phyloP scores from a whole-genome alignment of 2,329 filamentous ascomycete species.

The Fusarium pseudograminearum region DNA sequence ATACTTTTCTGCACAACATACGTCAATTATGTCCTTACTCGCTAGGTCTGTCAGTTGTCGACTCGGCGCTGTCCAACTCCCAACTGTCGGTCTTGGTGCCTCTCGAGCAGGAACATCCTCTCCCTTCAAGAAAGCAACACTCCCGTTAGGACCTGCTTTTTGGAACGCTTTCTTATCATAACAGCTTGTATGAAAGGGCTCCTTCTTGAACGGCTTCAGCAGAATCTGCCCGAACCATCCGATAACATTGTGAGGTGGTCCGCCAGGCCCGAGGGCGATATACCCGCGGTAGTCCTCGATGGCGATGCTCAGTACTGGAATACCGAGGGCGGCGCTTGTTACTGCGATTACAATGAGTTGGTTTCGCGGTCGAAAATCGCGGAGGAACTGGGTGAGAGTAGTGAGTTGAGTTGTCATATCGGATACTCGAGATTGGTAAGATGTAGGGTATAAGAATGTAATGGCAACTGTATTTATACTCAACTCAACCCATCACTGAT shows the following conservation, averaged over 20 bases:
- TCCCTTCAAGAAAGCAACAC: conserved; percentile 24
- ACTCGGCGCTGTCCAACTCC: conserved; percentile 33
- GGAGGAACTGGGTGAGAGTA: conserved; percentile 3
- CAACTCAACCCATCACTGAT: too few species aligned
- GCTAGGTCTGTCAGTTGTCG: conserved; percentile 28
- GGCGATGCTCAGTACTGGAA: conserved; percentile 27
- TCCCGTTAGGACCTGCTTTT: conserved; percentile 21
- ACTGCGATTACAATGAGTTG: conserved; percentile 15
- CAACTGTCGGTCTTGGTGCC: conserved; percentile 22
- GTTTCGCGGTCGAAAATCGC: background rate
- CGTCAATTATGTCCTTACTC: conserved; percentile 5
- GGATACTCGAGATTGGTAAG: background rate
- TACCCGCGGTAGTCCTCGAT: conserved; percentile 27
- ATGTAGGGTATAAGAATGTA: background rate
- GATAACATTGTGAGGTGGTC: conserved; percentile 22
- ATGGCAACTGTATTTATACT: background rate
- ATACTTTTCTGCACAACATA: background rate
- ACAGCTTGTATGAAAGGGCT: conserved; percentile 21
- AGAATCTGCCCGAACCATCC: conserved; percentile 33
- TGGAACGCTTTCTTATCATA: conserved; percentile 4
- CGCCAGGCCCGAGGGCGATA: conserved; percentile 30
- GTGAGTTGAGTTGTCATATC: conserved; percentile 26
- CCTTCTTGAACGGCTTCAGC: conserved; percentile 27
- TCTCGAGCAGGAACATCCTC: conserved; percentile 24
- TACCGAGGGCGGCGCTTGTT: conserved; percentile 1